phyloP scores from a whole-genome alignment of 1,139 yeast species.

The Tardiomyces depauwii region DNA sequence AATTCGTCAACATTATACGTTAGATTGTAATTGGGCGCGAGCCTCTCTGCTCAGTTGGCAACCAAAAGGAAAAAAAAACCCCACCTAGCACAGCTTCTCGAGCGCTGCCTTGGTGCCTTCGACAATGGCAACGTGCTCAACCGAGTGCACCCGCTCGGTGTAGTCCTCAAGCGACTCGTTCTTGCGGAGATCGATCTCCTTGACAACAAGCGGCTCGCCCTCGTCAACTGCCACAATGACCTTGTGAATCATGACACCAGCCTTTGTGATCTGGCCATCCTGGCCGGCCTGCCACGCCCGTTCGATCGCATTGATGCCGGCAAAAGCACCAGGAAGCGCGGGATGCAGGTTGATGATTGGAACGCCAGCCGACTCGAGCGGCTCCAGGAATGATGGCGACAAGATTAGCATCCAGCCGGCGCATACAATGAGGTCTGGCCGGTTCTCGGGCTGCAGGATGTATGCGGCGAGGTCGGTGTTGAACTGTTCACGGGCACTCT shows the following conservation, averaged over 20 bases:
- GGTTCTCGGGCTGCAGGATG: conserved; percentile 32
- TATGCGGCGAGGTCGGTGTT: conserved; percentile 67
- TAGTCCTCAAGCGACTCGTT: conserved; percentile 71
- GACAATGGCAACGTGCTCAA: conserved; percentile 85
- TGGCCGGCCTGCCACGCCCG: conserved; percentile 95
- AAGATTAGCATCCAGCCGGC: conserved; percentile 98
- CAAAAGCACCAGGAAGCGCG: conserved; percentile 93
- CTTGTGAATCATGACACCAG: conserved; percentile 96
- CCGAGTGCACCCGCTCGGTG: conserved; percentile 70
- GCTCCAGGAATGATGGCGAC: conserved; percentile 62
- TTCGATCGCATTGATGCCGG: conserved; percentile 94
- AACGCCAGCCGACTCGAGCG: conserved; percentile 47
- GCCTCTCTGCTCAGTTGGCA: no score
- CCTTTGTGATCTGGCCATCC: conserved; percentile 56
- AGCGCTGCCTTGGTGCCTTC: conserved; percentile 70
- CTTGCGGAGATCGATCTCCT: conserved; percentile 56
- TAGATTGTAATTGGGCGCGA: no score
- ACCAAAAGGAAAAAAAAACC: no score
- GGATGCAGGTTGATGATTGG: conserved; percentile 92
- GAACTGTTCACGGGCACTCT: conserved; percentile 53
- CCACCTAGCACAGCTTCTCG: conserved; percentile 19
- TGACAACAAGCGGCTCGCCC: conserved; percentile 80
- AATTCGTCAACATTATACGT: not conserved
- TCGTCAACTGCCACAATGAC: conserved; percentile 91
- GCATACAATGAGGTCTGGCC: conserved; percentile 83